phyloP scores from a whole-genome alignment of 1,284 basidiomycete species.

The Rhodotorula sp. region DNA sequence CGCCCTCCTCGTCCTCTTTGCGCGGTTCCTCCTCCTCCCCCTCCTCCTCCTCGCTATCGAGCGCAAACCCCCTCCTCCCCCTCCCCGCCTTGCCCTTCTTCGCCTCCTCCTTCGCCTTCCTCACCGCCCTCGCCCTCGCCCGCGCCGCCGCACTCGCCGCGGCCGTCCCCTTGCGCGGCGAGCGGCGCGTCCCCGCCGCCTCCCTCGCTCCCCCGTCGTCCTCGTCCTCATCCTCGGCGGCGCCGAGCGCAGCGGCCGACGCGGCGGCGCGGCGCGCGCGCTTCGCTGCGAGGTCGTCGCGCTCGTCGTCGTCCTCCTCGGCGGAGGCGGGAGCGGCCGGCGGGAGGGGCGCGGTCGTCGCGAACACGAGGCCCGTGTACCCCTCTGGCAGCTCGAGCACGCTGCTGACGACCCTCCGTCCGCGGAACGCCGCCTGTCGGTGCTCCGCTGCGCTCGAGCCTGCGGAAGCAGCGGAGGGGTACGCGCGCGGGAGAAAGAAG shows the following conservation, averaged over 20 bases:
- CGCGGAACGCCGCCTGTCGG: conserved; percentile 64
- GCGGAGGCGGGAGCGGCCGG: conserved; percentile 26
- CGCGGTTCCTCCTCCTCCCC: background rate
- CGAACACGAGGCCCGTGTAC: conserved; percentile 63
- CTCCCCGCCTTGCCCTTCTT: conserved; percentile 1
- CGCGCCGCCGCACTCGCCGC: conserved; percentile 28
- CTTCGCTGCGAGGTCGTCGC: conserved; percentile 38
- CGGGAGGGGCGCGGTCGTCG: conserved; percentile 50
- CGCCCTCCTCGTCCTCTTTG: background rate
- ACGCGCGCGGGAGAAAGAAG: conserved; percentile 58
- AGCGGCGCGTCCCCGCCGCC: conserved; percentile 11
- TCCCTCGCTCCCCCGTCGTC: background rate
- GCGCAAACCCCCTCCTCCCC: conserved; percentile 6
- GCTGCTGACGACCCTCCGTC: conserved; percentile 68
- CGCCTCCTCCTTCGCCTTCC: conserved; percentile 19
- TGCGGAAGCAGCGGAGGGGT: conserved; percentile 43
- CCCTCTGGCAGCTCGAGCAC: conserved; percentile 64
- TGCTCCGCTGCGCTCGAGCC: conserved; percentile 43
- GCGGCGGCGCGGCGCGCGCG: conserved; percentile 44
- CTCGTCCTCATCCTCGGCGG: background rate
- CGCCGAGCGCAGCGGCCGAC: background rate
- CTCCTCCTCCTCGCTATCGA: conserved; percentile 41
- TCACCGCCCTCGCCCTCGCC: conserved; percentile 45
- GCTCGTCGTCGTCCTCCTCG: conserved; percentile 21
- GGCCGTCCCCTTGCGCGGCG: conserved; percentile 21